phyloP scores from a whole-genome alignment of 345 rosid species.

The Raphanus sativus region DNA sequence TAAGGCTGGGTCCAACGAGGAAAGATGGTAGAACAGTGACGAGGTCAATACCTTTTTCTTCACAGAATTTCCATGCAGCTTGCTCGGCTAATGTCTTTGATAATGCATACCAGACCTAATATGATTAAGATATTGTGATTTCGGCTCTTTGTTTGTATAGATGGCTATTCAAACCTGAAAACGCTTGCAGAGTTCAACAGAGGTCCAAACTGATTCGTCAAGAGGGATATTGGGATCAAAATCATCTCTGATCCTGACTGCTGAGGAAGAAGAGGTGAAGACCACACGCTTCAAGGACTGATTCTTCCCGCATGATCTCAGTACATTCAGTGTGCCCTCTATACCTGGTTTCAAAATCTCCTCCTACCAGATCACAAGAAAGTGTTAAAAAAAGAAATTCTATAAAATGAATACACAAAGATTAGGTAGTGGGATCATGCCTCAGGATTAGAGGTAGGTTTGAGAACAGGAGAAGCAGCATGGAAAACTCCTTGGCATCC shows the following conservation, averaged over 20 bases:
- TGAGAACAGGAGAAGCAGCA: constrained; percentile 85
- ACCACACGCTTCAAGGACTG: constrained; percentile 65
- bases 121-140: background rate
- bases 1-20: constrained; percentile 79
- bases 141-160: background rate
- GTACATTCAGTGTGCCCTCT: constrained; percentile 78
- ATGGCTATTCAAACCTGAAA: constrained; percentile 37
- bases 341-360: constrained; percentile 83
- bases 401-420: too few relatives aligned
- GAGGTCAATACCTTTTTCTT: constrained; percentile 57
- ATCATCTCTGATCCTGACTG: constrained; percentile 68
- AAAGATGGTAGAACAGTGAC: constrained; percentile 72
- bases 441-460: constrained; percentile 76
- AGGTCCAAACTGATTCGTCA: constrained; percentile 89
- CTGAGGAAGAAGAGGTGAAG: constrained; percentile 84
- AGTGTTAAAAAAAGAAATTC: background rate
- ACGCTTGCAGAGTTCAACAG: constrained; percentile 65
- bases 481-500: constrained; percentile 93
- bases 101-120: constrained; percentile 52
- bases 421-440: constrained; percentile 38
- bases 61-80: constrained; percentile 87
- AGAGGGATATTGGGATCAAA: constrained; percentile 60
- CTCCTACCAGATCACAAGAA: constrained; percentile 41
- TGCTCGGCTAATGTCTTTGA: constrained; percentile 82
- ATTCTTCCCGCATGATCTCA: constrained; percentile 73